Conservation (phyloP, 2,329 filamentous ascomycete species). For the Lecanicillium sp. region DNA sequence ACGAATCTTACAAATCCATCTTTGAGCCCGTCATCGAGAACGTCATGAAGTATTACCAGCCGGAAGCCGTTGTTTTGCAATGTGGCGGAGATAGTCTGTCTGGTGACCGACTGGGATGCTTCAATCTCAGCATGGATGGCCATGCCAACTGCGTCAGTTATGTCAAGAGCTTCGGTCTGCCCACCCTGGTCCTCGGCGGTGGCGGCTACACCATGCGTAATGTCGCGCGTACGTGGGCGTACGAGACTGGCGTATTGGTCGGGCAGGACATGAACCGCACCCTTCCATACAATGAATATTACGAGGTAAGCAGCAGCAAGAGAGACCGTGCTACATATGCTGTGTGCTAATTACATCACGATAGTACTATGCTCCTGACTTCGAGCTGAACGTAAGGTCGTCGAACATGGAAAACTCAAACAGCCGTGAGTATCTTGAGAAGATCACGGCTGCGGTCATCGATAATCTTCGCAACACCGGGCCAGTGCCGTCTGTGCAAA, state of each 20-base stretch:
- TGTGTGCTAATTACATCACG: slow-evolving; percentile 16
- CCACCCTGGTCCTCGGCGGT: slow-evolving; percentile 86
- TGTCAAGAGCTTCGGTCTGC: slow-evolving; percentile 77
- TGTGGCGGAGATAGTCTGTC: slow-evolving; percentile 94
- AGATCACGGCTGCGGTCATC: slow-evolving; percentile 72
- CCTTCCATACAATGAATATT: slow-evolving; percentile 96
- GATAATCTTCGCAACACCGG: slow-evolving; percentile 84
- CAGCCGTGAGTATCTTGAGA: slow-evolving; percentile 71
- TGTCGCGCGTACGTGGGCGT: slow-evolving; percentile 93
- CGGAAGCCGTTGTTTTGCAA: slow-evolving; percentile 88
- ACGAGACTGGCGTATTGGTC: slow-evolving; percentile 86
- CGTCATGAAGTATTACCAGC: slow-evolving; percentile 81
- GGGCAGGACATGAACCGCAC: slow-evolving; percentile 72
- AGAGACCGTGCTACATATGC: too few relatives aligned
- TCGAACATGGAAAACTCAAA: slow-evolving; percentile 91
- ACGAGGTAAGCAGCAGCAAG: slow-evolving; percentile 46
- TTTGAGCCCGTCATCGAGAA: slow-evolving; percentile 85
- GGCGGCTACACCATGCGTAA: slow-evolving; percentile 97
- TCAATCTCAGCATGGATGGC: slow-evolving; percentile 94
- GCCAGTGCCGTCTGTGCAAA: slow-evolving; percentile 82
- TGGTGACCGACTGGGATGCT: slow-evolving; percentile 88
- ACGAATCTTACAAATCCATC: slow-evolving; percentile 80
- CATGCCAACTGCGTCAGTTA: slow-evolving; percentile 92
- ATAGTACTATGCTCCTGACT: slow-evolving; percentile 86
- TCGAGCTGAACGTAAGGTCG: slow-evolving; percentile 81